These are phyloP conservation scores for Artemisia argyi DNA, from an alignment of 129 eudicot genomes.

Conservation along the genomic window DNA sequence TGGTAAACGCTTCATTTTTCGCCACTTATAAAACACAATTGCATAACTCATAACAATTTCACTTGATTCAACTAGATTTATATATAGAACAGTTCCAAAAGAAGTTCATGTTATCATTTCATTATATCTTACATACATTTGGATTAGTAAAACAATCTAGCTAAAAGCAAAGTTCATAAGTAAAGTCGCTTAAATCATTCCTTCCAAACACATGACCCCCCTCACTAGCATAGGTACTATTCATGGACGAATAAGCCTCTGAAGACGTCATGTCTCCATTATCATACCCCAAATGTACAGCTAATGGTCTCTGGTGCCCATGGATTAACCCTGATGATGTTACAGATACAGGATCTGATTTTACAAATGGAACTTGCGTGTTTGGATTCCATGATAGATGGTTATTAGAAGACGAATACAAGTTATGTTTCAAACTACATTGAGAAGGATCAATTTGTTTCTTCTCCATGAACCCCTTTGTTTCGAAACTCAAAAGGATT, in stretches of 20 bases:
- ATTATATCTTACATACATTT: background rate
- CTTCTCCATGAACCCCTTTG: background rate
- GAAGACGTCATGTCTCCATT: background rate
- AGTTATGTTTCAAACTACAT: background rate
- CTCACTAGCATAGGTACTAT: background rate
- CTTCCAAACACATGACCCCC: background rate
- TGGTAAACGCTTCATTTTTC: no score
- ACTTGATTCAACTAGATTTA: no score
- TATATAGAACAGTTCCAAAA: no score
- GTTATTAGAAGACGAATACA: background rate
- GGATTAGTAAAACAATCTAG: background rate
- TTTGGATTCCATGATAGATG: background rate
- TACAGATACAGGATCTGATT: background rate
- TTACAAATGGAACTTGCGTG: background rate
- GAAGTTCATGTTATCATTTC: background rate
- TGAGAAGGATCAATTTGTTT: background rate
- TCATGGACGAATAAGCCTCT: background rate
- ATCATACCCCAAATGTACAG: background rate
- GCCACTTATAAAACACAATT: no score
- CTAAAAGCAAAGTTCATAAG: background rate
- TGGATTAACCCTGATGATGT: background rate
- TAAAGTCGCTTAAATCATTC: background rate
- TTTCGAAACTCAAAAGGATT: constrained; percentile 31
- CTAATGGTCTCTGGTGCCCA: background rate
- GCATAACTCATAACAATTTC: no score